phyloP scores from a whole-genome alignment of 352 stramenopile genomes.

The Blastocystis sp. region DNA sequence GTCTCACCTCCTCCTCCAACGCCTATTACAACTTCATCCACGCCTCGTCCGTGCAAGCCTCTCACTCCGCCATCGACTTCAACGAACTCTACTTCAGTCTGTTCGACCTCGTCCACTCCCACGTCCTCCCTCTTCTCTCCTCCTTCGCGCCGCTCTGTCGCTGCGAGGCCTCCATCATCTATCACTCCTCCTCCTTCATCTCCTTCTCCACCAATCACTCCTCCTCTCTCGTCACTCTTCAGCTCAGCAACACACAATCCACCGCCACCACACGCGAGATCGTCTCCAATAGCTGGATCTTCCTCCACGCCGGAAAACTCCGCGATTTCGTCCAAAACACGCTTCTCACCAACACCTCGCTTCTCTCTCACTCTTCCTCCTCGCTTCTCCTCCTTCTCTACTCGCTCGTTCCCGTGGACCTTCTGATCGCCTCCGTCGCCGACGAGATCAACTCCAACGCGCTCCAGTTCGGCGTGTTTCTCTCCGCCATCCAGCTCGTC shows the following conservation, averaged over 20 bases:
- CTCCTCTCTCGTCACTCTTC: too few relatives aligned
- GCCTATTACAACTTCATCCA: constrained; percentile 11
- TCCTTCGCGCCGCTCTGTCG: too few relatives aligned
- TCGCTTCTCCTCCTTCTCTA: not conserved
- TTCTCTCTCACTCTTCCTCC: not conserved
- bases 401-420: not conserved
- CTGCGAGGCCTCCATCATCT: too few relatives aligned
- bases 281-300: not conserved
- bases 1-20: constrained; percentile 9
- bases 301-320: not conserved
- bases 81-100: constrained; percentile 38
- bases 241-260: too few relatives aligned
- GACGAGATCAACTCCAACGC: not conserved
- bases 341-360: not conserved
- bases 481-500: not conserved
- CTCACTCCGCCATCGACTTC: constrained; percentile 18
- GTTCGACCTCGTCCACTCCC: constrained; percentile 5
- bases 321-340: not conserved
- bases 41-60: not conserved
- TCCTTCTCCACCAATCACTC: too few relatives aligned
- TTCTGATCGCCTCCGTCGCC: not conserved
- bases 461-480: constrained; percentile 13
- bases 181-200: too few relatives aligned
- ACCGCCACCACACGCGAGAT: too few relatives aligned
- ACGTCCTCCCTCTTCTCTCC: not conserved